Evolutionary conservation across 306 rosid species (phyloP).

Genomic region (Prunus salicina): DNA sequence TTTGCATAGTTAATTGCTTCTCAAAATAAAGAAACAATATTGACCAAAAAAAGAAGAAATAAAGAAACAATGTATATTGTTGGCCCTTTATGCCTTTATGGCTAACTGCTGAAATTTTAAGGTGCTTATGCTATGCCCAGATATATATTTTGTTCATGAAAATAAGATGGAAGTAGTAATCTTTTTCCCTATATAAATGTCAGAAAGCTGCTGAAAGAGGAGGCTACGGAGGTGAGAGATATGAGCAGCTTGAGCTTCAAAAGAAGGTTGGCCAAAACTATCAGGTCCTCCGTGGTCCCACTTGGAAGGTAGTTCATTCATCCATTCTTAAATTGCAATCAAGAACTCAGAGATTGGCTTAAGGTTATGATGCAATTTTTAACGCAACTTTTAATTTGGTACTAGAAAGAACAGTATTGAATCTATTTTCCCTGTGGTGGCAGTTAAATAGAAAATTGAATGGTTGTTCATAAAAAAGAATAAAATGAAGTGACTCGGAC

Average conservation of each 20-base stretch:
- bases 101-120: background rate
- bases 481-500: background rate
- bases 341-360: background rate
- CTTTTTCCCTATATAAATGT: background rate
- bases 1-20: background rate
- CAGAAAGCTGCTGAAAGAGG: constrained; percentile 95
- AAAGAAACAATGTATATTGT: background rate
- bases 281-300: constrained; percentile 52
- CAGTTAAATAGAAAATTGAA: no score
- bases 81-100: background rate
- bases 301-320: constrained; percentile 72
- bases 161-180: background rate
- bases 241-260: constrained; percentile 81
- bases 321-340: background rate
- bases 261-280: constrained; percentile 64
- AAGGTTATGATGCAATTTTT: background rate
- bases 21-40: background rate
- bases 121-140: background rate
- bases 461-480: background rate
- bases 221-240: constrained; percentile 92
- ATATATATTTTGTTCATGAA: background rate
- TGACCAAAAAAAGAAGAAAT: background rate
- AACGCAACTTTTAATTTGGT: background rate
- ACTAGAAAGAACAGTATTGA: no score
- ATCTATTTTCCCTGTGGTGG: no score